Evolutionary conservation across 176 grass and related monocot genomes (phyloP).

Genomic region (Paspalum notatum): DNA sequence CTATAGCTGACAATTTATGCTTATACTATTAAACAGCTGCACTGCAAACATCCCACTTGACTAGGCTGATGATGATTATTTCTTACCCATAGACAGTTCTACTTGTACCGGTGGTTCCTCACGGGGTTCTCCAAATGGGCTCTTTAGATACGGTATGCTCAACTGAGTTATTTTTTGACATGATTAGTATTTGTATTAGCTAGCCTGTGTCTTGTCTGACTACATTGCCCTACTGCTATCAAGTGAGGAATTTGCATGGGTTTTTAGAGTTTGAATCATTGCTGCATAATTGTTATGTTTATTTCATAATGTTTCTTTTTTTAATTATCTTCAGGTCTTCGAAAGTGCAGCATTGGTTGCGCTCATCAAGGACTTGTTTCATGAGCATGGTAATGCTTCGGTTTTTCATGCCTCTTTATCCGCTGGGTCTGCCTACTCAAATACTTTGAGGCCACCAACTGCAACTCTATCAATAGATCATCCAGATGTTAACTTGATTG

Average conservation of each 20-base stretch:
- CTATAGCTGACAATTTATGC: neutral
- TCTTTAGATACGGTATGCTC: constrained; percentile 64
- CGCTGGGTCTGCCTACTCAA: constrained; percentile 29
- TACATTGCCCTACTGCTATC: constrained; percentile 14
- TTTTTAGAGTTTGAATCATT: constrained; percentile 6
- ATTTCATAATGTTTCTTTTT: neutral
- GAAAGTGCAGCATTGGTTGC: constrained; percentile 55
- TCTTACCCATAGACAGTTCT: constrained; percentile 69
- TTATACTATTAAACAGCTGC: constrained; percentile 11
- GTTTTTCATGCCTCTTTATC: constrained; percentile 38
- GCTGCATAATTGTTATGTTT: constrained; percentile 25
- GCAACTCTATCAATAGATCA: constrained; percentile 11
- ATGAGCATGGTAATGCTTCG: constrained; percentile 39
- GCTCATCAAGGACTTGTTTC: constrained; percentile 67
- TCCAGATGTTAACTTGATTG: constrained; percentile 33
- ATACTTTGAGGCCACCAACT: constrained; percentile 34
- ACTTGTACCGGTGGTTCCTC: constrained; percentile 58
- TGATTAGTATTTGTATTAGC: neutral
- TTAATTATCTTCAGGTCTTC: constrained; percentile 50
- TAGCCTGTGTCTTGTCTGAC: neutral
- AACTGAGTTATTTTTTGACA: neutral
- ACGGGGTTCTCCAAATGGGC: constrained; percentile 73
- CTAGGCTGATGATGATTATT: constrained; percentile 26
- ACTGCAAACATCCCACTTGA: constrained; percentile 29
- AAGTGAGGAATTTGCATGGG: neutral